Percentiles rank a stretch among this genome's conserved stretches.
These are phyloP conservation scores for Malassezia sympodialis DNA, from an alignment of 1,284 basidiomycete species.

Conservation along the genomic window DNA sequence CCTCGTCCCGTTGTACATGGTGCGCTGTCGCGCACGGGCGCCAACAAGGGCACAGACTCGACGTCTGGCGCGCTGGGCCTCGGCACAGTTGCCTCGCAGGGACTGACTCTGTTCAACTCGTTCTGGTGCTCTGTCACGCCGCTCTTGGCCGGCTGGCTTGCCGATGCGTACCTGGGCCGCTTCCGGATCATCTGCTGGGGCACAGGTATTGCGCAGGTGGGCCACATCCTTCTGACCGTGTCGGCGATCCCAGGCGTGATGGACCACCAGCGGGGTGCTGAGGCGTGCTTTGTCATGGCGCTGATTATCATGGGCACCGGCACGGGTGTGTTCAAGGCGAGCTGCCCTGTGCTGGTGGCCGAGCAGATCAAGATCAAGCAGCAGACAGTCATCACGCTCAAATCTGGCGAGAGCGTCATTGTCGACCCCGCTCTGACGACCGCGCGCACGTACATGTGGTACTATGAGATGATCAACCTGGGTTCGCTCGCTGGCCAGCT, in stretches of 20 bases:
- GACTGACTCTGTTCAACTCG: slow-evolving; percentile 41
- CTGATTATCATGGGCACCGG: slow-evolving; percentile 50
- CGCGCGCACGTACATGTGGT: slow-evolving; percentile 41
- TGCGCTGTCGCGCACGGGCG: slow-evolving; percentile 2
- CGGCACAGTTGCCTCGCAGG: slow-evolving; percentile 42
- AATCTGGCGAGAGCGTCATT: slow-evolving; percentile 64
- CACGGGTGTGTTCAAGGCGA: slow-evolving; percentile 67
- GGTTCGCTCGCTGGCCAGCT: slow-evolving; percentile 48
- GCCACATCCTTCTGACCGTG: slow-evolving; percentile 64
- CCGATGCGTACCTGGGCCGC: slow-evolving; percentile 51
- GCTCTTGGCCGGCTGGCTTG: slow-evolving; percentile 47
- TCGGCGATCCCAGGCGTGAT: slow-evolving; percentile 64
- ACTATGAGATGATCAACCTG: slow-evolving; percentile 47
- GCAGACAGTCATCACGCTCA: slow-evolving; percentile 47
- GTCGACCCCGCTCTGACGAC: slow-evolving; percentile 66
- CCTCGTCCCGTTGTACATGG: slow-evolving; percentile 28
- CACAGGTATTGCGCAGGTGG: slow-evolving; percentile 49
- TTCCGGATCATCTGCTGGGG: slow-evolving; percentile 51
- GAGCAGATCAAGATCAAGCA: slow-evolving; percentile 51
- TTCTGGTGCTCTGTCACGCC: slow-evolving; percentile 44
- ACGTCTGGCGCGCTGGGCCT: slow-evolving; percentile 34
- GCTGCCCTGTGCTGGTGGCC: slow-evolving; percentile 31
- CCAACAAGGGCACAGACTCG: background rate
- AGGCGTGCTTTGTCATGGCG: slow-evolving; percentile 56
- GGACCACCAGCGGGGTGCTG: slow-evolving; percentile 53